Conservation (phyloP, 352 stramenopile genomes). For the Hyaloperonospora brassicae region DNA sequence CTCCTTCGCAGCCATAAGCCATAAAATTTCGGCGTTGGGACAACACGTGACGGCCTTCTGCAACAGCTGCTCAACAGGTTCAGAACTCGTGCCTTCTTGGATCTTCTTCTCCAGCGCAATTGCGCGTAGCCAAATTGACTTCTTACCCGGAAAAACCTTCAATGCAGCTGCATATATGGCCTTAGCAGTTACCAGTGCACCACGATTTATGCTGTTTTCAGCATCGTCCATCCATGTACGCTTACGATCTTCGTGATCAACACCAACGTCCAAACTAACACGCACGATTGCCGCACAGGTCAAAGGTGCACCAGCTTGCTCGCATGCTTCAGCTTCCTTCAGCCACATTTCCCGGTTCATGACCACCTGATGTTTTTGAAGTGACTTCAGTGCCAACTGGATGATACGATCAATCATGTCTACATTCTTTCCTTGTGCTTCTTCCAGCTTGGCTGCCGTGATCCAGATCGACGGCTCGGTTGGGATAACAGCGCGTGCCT, state of each 20-base stretch:
- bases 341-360: slow-evolving; percentile 95
- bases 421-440: slow-evolving; percentile 90
- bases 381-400: slow-evolving; percentile 72
- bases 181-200: slow-evolving; percentile 87
- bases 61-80: slow-evolving; percentile 84
- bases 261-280: slow-evolving; percentile 89
- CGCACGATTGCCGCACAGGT: slow-evolving; percentile 94
- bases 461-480: slow-evolving; percentile 98
- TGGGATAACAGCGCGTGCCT: slow-evolving; percentile 89
- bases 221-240: slow-evolving; percentile 97
- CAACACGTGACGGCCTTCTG: slow-evolving; percentile 90
- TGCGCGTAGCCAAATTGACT: slow-evolving; percentile 93
- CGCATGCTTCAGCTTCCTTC: slow-evolving; percentile 92
- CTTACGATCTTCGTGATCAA: slow-evolving; percentile 94
- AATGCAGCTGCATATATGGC: slow-evolving; percentile 92
- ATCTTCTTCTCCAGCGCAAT: slow-evolving; percentile 95
- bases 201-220: slow-evolving; percentile 81
- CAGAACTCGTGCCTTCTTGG: slow-evolving; percentile 63
- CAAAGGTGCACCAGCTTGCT: slow-evolving; percentile 84
- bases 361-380: slow-evolving; percentile 89
- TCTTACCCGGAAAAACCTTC: slow-evolving; percentile 85
- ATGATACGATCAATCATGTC: slow-evolving; percentile 82
- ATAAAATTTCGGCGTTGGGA: slow-evolving; percentile 94
- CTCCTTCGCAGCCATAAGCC: slow-evolving; percentile 97
- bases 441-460: slow-evolving; percentile 97